Conservation (phyloP, 805 yeast species). For the Ogataea nonfermentans region DNA sequence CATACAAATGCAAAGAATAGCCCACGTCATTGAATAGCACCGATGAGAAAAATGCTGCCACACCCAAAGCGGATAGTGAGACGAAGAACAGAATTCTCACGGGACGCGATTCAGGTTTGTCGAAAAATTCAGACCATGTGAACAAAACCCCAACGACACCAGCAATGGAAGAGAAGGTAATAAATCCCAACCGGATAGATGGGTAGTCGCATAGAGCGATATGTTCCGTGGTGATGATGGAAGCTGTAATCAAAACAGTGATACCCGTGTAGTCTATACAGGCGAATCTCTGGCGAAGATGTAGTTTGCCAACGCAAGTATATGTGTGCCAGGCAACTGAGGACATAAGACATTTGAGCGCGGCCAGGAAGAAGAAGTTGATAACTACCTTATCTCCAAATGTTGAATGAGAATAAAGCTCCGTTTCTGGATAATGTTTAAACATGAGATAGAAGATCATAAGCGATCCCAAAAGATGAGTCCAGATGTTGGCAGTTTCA, state of each 20-base stretch:
- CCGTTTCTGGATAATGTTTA: slow-evolving; percentile 62
- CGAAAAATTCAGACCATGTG: slow-evolving; percentile 93
- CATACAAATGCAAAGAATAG: slow-evolving; percentile 51
- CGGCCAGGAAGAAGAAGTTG: slow-evolving; percentile 65
- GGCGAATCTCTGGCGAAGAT: slow-evolving; percentile 71
- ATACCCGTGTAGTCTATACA: slow-evolving; percentile 96
- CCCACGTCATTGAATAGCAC: slow-evolving; percentile 53
- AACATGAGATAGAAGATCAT: slow-evolving; percentile 54
- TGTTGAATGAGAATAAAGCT: slow-evolving; percentile 43
- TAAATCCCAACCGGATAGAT: slow-evolving; percentile 44
- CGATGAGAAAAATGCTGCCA: slow-evolving; percentile 58
- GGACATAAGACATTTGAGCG: slow-evolving; percentile 71
- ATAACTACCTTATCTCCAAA: slow-evolving; percentile 49
- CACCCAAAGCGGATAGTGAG: slow-evolving; percentile 74
- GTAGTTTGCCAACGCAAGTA: slow-evolving; percentile 65
- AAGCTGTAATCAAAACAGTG: slow-evolving; percentile 83
- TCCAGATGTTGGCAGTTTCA: slow-evolving; percentile 92
- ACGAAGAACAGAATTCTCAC: slow-evolving; percentile 78
- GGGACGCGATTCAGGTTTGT: slow-evolving; percentile 79
- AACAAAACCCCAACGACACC: slow-evolving; percentile 73
- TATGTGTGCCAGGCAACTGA: slow-evolving; percentile 93
- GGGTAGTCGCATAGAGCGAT: slow-evolving; percentile 67
- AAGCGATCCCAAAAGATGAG: slow-evolving; percentile 73
- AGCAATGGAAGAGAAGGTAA: slow-evolving; percentile 59
- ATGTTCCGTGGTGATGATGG: slow-evolving; percentile 84